Base-by-base conservation (phyloP, 1,284 basidiomycete genomes). In the Kalmanozyma brasiliensis region DNA sequence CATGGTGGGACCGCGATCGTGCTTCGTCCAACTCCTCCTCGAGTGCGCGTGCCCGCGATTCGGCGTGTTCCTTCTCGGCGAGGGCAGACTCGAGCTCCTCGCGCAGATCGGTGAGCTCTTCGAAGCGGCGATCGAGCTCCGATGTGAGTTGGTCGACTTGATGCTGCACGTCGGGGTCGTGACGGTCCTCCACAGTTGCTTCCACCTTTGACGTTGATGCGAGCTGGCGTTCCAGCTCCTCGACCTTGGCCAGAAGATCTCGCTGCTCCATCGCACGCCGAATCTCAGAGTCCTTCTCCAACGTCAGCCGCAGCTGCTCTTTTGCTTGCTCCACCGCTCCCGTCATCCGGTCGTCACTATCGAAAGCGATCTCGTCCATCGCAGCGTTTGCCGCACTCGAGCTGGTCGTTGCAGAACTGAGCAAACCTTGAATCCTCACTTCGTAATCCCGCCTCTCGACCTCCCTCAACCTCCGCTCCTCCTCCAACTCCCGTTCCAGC, bases 261-360 rank as follows among this genome's bases (percentile, higher is more conserved):
- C 52, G 48, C 20, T 60, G 49, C 44, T 69, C 60, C 29, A 70
- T 57, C 1, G 40, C 20, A 1, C 35, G 45, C 8, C 68, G 58
- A 30, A 71, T 23, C 3, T 48, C 58, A 43, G 66, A 71, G 36
- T 71, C 67, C 22, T 65, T 70, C 19, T 70, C 61, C 22, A 60
- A 13, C 2, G 61, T 58, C 24, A 26, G 8, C 0, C 68, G 42
- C 8, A 61, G 17, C 17, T 62, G 57, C 33, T 52, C 43, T n/a
- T 51, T 65, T 8, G 49, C 53, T 32, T 43, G 32, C 24, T 65
- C 53, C 19, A 56, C 17, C 19, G 13, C 46, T 26, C 14, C 29
- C 17, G 26, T 29, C 34, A 36, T 20, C 35, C 11, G 10, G 11
- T 19, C 22, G 30, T 11, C n/a, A 4, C 30, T 13, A 19, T 17